Base-by-base conservation (phyloP, 148 eudicot species). In the Linanthus parryae region DNA sequence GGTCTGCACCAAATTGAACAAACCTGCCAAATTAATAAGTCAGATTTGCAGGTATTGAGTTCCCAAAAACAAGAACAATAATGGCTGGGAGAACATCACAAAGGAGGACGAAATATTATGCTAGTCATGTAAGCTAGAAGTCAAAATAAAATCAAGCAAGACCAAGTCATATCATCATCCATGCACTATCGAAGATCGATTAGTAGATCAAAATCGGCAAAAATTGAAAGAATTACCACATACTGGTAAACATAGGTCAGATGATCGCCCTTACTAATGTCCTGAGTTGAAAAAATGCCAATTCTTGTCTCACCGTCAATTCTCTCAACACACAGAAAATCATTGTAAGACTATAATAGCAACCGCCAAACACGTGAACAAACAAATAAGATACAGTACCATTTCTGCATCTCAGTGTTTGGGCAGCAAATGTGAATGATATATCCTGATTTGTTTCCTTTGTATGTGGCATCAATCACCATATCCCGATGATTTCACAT, bases 1-100 rank as follows among this genome's bases (percentile, higher is more conserved):
- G 99, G 80, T 94, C 99, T 48, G 99, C 99, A 64, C 99, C 99
- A 80, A 94, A 94, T 57, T 94, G 99, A 69, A 94, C 99, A 78
- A 94, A 94, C 84, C 99, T 94, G 96, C 95, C 72, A 76, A 56
- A 62, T 56, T 50, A 61, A 65, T n/a, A 67, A 85, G 75, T 57
- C 44, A 65, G 53, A 55, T 41, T 54, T 30, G 52, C 49, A 23
- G 44, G 27, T 43, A 23, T 4, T 33, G 58, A 16, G 16, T 43
- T 9, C 40, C n/a, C n/a, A n/a, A n/a, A n/a, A n/a, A n/a, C n/a
- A n/a, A n/a, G n/a, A n/a, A n/a, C n/a, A n/a, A n/a, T n/a, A n/a
- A n/a, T n/a, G n/a, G n/a, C n/a, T n/a, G 25, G 30, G 24, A 3
- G 47, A 26, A 43, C 10, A 43, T 26, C 34, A 22, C 34, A 1